A percentile compares a stretch with the other conserved stretches of the same genome.
Conservation (phyloP, 805 yeast genomes). For the Kodamaea lidongshanica region DNA sequence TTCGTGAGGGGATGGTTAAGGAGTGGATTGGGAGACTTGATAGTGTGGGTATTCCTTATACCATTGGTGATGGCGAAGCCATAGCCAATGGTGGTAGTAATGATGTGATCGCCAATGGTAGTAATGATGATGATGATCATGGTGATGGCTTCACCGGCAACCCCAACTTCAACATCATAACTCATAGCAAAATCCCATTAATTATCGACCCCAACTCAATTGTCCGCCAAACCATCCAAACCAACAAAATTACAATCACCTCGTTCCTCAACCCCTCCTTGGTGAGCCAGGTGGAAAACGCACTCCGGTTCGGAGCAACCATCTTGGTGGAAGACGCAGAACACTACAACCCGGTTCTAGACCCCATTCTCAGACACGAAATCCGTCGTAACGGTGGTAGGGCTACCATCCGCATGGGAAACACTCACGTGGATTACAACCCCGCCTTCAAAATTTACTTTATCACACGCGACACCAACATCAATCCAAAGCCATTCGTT, state of each 20-base stretch:
- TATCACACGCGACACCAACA: constrained; percentile 52
- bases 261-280: constrained; percentile 70
- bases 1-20: constrained; percentile 31
- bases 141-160: too few relatives aligned
- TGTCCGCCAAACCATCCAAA: too few relatives aligned
- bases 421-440: constrained; percentile 60
- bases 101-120: constrained; percentile 27
- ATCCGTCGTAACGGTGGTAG: constrained; percentile 65
- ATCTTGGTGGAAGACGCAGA: constrained; percentile 77
- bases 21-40: constrained; percentile 33
- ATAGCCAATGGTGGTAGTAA: too few relatives aligned
- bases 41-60: constrained; percentile 33
- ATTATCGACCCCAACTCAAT: constrained; percentile 80
- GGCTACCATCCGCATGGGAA: constrained; percentile 52
- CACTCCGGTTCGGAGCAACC: constrained; percentile 75
- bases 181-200: constrained; percentile 40
- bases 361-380: constrained; percentile 57
- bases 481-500: constrained; percentile 47
- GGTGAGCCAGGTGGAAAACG: constrained; percentile 65
- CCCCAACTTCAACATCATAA: constrained; percentile 51
- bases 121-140: constrained; percentile 35
- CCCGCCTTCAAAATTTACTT: constrained; percentile 56
- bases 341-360: constrained; percentile 66
- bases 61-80: constrained; percentile 25
- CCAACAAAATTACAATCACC: constrained; percentile 44